Percentiles rank a stretch among this genome's conserved stretches.
Conservation (phyloP, 768 basidiomycete genomes). For the Suillus brevipes region DNA sequence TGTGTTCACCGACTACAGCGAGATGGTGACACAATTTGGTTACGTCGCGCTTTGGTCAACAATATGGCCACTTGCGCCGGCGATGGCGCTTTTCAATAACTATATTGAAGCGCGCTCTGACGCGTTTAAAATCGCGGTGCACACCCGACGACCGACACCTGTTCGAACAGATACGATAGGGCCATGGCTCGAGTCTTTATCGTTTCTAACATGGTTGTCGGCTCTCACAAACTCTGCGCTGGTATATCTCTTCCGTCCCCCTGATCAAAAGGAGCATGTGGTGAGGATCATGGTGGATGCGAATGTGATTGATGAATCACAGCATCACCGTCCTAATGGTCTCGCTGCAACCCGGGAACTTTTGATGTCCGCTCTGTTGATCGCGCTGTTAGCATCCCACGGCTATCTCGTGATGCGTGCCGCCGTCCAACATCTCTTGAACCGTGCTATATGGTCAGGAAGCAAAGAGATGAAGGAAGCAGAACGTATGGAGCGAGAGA, state of each 20-base stretch:
- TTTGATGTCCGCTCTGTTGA: conserved; percentile 61
- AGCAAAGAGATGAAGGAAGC: conserved; percentile 63
- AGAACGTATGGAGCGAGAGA: conserved; percentile 54
- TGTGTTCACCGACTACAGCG: conserved; percentile 85
- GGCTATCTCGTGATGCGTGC: conserved; percentile 71
- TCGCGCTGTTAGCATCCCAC: conserved; percentile 86
- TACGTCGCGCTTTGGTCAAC: conserved; percentile 91
- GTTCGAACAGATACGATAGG: conserved; percentile 89
- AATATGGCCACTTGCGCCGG: conserved; percentile 91
- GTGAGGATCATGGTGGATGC: neutral
- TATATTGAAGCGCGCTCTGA: conserved; percentile 89
- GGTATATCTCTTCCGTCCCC: conserved; percentile 83
- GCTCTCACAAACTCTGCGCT: conserved; percentile 88
- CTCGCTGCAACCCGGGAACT: conserved; percentile 48
- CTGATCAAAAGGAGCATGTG: conserved; percentile 18
- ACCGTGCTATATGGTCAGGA: conserved; percentile 75
- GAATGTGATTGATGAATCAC: conserved; percentile 7
- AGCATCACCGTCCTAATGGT: conserved; percentile 18
- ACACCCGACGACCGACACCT: conserved; percentile 82
- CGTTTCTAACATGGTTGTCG: conserved; percentile 87
- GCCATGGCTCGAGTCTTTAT: conserved; percentile 88
- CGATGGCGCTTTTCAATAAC: conserved; percentile 91
- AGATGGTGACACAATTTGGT: conserved; percentile 97
- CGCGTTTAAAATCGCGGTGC: conserved; percentile 91
- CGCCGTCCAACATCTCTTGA: conserved; percentile 65